Percentiles rank a stretch among this genome's conserved stretches.
Conservation (phyloP, 257 asterid genomes). For the Ocimum tenuiflorum region DNA sequence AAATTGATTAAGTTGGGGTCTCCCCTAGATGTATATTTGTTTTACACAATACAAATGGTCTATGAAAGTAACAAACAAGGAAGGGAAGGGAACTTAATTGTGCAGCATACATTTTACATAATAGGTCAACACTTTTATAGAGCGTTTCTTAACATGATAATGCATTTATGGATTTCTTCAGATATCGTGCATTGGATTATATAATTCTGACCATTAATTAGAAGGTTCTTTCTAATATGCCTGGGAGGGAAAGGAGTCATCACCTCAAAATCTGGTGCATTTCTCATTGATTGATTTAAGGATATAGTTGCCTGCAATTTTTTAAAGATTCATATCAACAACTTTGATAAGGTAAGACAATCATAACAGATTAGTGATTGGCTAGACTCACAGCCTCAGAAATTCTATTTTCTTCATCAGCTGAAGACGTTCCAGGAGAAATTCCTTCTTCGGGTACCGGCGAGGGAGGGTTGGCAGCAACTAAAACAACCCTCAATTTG, state of each 20-base stretch:
- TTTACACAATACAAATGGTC: neutral
- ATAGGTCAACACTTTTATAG: neutral
- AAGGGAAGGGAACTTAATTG: neutral
- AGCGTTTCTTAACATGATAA: neutral
- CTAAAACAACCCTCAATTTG: conserved; percentile 65
- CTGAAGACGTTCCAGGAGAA: conserved; percentile 56
- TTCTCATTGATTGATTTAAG: conserved; percentile 39
- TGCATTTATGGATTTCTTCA: neutral
- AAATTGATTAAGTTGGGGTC: neutral
- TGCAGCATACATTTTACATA: neutral
- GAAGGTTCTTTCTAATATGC: neutral
- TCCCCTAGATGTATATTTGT: neutral
- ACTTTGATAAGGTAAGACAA: conserved; percentile 7
- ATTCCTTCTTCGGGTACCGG: conserved; percentile 89
- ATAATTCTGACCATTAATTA: neutral
- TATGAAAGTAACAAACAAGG: conserved; percentile 4
- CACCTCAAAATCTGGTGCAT: conserved; percentile 46
- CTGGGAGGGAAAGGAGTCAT: neutral
- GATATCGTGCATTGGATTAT: neutral
- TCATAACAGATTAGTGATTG: neutral
- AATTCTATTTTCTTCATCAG: conserved; percentile 50
- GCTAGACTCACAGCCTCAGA: conserved; percentile 51
- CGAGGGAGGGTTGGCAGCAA: conserved; percentile 88
- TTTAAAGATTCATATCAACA: neutral
- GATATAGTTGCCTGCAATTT: conserved; percentile 41